Conservation (phyloP, 1,284 basidiomycete genomes). For the Apiotrichum gamsii region DNA sequence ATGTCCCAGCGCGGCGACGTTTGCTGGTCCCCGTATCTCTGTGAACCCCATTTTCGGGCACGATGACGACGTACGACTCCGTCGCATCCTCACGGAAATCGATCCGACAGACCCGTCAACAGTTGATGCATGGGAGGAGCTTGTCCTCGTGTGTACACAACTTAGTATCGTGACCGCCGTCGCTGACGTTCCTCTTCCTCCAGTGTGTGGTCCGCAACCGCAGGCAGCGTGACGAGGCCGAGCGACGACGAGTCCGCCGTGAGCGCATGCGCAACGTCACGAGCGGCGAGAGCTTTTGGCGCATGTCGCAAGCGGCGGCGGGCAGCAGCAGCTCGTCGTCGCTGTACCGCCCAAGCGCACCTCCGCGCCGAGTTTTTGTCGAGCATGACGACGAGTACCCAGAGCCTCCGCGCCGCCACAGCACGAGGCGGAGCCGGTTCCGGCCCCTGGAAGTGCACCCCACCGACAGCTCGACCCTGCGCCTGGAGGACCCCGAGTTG, state of each 20-base stretch:
- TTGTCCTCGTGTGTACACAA: constrained; percentile 8
- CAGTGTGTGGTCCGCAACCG: neutral
- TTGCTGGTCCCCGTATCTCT: neutral
- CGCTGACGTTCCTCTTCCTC: too few species aligned
- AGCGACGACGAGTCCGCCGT: neutral
- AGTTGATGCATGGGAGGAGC: constrained; percentile 12
- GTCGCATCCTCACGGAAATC: constrained; percentile 3
- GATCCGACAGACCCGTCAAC: constrained; percentile 1
- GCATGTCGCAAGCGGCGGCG: too few species aligned
- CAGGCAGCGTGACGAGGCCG: neutral
- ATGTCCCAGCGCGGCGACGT: neutral
- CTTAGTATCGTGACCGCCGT: too few species aligned
- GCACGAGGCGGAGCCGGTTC: neutral
- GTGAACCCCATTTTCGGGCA: neutral
- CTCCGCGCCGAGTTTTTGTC: neutral
- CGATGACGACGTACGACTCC: constrained; percentile 10
- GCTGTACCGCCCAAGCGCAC: too few species aligned
- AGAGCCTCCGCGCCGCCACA: too few species aligned
- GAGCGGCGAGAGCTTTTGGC: too few species aligned
- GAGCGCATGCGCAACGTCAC: too few species aligned
- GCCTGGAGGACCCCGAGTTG: too few species aligned
- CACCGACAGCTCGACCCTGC: too few species aligned
- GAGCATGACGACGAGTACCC: neutral
- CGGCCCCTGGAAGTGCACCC: too few species aligned
- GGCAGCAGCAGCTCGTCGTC: too few species aligned